Percentiles rank a stretch among this genome's conserved stretches.
Evolutionary conservation across 768 basidiomycete genomes (phyloP).

Genomic region (Agaricus bisporus): DNA sequence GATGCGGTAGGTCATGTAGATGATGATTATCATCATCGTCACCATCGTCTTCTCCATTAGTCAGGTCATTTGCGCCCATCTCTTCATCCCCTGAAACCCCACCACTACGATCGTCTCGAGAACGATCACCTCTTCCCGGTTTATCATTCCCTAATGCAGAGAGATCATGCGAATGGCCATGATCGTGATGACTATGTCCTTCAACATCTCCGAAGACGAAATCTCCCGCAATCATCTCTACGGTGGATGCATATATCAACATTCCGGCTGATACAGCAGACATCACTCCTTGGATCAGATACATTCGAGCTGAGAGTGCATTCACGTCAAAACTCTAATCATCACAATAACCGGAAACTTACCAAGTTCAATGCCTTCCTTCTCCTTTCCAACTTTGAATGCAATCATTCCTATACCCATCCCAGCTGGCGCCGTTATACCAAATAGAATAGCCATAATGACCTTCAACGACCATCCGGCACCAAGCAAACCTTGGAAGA

Average conservation of each 20-base stretch:
- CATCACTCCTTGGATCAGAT: constrained; percentile 66
- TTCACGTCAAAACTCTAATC: too few relatives aligned
- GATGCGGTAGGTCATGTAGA: constrained; percentile 21
- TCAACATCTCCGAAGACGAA: constrained; percentile 69
- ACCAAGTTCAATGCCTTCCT: constrained; percentile 18
- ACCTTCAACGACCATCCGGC: constrained; percentile 38
- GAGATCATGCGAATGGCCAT: constrained; percentile 11
- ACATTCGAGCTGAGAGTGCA: constrained; percentile 33
- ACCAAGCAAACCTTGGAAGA: not conserved
- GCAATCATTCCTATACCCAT: constrained; percentile 52
- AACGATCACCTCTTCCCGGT: not conserved
- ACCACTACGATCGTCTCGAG: not conserved
- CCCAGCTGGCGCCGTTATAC: constrained; percentile 67
- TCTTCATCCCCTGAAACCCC: not conserved
- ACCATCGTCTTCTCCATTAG: constrained; percentile 11
- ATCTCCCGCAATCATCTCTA: constrained; percentile 85
- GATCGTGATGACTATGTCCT: constrained; percentile 24
- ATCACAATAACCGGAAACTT: constrained; percentile 9
- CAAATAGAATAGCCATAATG: constrained; percentile 56
- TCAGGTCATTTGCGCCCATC: not conserved
- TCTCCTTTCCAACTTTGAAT: constrained; percentile 28
- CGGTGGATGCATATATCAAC: constrained; percentile 77
- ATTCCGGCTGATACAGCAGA: constrained; percentile 79
- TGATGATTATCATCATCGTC: constrained; percentile 14
- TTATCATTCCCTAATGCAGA: not conserved